A percentile compares a stretch with the other conserved stretches of the same genome.
These are phyloP conservation scores for Colletotrichum viniferum DNA, from an alignment of 2,329 filamentous ascomycete species.

Conservation along the genomic window DNA sequence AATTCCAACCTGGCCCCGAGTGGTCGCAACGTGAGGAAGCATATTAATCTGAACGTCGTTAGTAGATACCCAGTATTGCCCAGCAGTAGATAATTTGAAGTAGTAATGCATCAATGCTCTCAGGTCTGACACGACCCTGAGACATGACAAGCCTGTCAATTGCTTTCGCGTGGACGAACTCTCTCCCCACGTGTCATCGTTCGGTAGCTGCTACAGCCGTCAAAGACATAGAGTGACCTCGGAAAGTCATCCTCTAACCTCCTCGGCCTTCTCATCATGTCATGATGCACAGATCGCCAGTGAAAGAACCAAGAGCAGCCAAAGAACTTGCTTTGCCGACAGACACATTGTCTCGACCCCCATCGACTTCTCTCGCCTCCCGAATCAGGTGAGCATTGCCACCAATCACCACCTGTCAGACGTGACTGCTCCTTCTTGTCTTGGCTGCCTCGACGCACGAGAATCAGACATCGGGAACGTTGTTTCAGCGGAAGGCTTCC, in stretches of 20 bases:
- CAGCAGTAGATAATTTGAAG: background rate
- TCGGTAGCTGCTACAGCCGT: background rate
- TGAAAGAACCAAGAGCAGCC: background rate
- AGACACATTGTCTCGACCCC: background rate
- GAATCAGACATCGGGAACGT: background rate
- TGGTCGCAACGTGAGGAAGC: constrained; percentile 52
- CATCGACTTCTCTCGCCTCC: background rate
- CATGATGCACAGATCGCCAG: background rate
- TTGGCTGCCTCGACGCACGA: background rate
- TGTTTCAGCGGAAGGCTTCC: background rate
- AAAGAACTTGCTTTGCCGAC: background rate
- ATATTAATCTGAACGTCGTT: constrained; percentile 41
- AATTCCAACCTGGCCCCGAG: constrained; percentile 46
- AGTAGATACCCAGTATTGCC: background rate
- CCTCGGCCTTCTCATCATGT: background rate
- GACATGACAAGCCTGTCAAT: background rate
- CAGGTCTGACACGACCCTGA: background rate
- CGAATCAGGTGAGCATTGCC: background rate
- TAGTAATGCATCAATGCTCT: background rate
- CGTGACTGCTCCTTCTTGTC: background rate
- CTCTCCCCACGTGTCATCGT: background rate
- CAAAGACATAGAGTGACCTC: background rate
- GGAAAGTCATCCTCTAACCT: background rate
- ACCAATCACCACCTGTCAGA: background rate
- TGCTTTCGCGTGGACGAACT: background rate